A percentile compares a stretch with the other conserved stretches of the same genome.
phyloP scores from a whole-genome alignment of 177 flowering plant genomes.

The Telopea speciosissima region DNA sequence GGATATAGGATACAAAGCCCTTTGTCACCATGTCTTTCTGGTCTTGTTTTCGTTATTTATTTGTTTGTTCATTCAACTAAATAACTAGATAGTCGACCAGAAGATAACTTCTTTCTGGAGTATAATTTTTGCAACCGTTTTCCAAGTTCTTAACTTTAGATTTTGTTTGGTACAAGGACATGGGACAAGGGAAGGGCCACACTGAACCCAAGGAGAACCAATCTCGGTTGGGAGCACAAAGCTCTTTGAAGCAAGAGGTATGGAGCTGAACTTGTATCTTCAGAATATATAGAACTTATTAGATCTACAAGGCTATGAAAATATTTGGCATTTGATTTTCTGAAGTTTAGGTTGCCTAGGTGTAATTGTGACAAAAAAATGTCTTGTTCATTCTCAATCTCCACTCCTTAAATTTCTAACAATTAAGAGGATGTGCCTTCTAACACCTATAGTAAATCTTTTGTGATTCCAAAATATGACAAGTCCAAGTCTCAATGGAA shows the following conservation, averaged over 20 bases:
- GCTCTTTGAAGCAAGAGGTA: slow-evolving; percentile 82
- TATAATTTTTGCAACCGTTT: neutral
- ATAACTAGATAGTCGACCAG: neutral
- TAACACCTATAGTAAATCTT: neutral
- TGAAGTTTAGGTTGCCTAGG: neutral
- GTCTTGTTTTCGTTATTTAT: neutral
- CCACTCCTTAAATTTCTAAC: too few relatives aligned
- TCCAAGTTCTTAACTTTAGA: slow-evolving; percentile 3
- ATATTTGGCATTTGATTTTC: neutral
- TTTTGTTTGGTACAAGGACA: slow-evolving; percentile 39
- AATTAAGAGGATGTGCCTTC: neutral
- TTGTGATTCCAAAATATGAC: neutral
- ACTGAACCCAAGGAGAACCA: slow-evolving; percentile 27
- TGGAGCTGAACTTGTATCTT: slow-evolving; percentile 5
- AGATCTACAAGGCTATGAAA: neutral
- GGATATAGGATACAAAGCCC: neutral
- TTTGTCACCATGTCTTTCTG: neutral
- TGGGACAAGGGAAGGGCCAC: slow-evolving; percentile 26
- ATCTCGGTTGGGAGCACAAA: slow-evolving; percentile 37
- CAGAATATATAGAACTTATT: neutral
- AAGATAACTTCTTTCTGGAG: neutral
- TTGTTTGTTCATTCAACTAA: neutral
- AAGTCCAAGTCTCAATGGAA: neutral
- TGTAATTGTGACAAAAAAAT: neutral
- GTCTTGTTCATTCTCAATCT: too few relatives aligned